A percentile compares a stretch with the other conserved stretches of the same genome.
Conservation (phyloP, 495 filamentous ascomycete genomes). For the Penicillium tannophilum region DNA sequence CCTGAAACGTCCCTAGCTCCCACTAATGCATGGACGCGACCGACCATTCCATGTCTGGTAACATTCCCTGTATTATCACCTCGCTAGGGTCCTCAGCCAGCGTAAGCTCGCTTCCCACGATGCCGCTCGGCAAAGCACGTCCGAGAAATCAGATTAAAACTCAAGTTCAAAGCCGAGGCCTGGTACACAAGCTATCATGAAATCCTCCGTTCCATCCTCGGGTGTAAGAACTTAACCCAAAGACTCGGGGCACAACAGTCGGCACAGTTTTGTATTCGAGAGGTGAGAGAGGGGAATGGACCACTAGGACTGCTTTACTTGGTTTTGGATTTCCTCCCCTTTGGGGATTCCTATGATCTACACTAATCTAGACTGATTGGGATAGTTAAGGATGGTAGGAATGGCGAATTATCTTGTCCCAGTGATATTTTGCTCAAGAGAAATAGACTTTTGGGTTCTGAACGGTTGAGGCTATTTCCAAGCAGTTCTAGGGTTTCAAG, state of each 20-base stretch:
- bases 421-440: slow-evolving; percentile 2
- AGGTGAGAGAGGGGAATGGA: slow-evolving; percentile 7
- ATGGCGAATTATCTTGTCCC: slow-evolving; percentile 1
- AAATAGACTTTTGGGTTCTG: slow-evolving; percentile 1
- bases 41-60: neutral
- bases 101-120: neutral
- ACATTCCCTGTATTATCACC: neutral
- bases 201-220: slow-evolving; percentile 15
- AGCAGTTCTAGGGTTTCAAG: neutral
- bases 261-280: slow-evolving; percentile 16
- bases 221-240: slow-evolving; percentile 22
- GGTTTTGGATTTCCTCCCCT: neutral
- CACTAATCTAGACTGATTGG: slow-evolving; percentile 7
- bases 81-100: neutral
- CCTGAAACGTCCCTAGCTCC: slow-evolving; percentile 22
- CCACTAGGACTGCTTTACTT: slow-evolving; percentile 7
- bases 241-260: slow-evolving; percentile 8
- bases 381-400: neutral
- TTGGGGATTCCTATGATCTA: slow-evolving; percentile 4
- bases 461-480: slow-evolving; percentile 15
- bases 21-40: slow-evolving; percentile 21
- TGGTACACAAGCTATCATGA: slow-evolving; percentile 2
- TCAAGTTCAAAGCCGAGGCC: too few species aligned
- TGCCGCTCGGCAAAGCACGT: neutral
- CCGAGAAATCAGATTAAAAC: neutral